Evolutionary conservation across 192 early-diverging fungal species (phyloP), one percentile per base, ranked within the genome.

Genomic region (Globomyces pollinis-pini): DNA sequence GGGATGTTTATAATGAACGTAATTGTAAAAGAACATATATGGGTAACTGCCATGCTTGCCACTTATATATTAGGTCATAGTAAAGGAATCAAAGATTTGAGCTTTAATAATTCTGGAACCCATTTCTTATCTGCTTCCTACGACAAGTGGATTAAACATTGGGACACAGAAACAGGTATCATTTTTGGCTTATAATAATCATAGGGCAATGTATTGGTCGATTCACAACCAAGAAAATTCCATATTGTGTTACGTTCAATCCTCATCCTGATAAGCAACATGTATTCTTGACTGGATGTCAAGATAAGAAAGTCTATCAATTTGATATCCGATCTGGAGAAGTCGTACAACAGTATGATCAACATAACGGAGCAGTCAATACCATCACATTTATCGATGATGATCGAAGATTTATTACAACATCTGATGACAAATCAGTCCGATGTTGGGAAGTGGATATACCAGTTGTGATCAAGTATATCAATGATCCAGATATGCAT

Each of bases 121-220:
- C 58, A 74, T 38, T 99, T 99, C 59, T 66, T 99, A 41, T 89
- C 85, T 62, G 86, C 88, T 16, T 86, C 87, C 34, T 96, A 92
- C 60, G 96, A 99, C 68, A 85, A 85, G 58, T 86, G 79, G 57
- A 85, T 95, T 21, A 99, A 99, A 67, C 69, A 94, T 26, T 99
- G 96, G 96, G 96, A 99, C 62, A 96, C 94, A 0, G 96, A 99
- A 60, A 99, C 96, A 3, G 93, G n/a, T n/a, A n/a, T n/a, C n/a
- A 80, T 75, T 38, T 49, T 58, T 3, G 38, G 30, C 64, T 61
- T 61, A 6, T 35, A 20, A 80, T 79, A n/a, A n/a, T n/a, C n/a
- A n/a, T n/a, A n/a, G n/a, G 94, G 15, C 68, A 91, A 71, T 94
- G 91, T 59, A 84, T 89, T 18, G 80, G 79, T 3, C 61, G 75